Base-by-base conservation (phyloP, 306 rosid genomes). In the Dalbergia cochinchinensis region DNA sequence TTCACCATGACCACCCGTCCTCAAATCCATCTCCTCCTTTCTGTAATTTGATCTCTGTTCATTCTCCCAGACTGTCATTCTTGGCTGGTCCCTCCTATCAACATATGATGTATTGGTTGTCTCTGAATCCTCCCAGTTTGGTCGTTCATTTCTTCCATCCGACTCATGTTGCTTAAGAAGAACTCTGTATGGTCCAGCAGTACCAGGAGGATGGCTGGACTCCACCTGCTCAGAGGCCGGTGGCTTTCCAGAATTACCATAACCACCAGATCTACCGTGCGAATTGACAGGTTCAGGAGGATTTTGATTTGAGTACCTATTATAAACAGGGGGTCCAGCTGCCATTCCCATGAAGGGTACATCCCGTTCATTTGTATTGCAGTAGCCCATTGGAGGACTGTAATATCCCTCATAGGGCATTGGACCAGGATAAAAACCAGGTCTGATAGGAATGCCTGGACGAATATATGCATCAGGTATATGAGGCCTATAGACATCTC, bases 401-500 rank as follows among this genome's bases (percentile, higher is more conserved):
- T 90, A 95, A 84, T 91, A 95, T 5, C 96, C 94, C 44, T 93
- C 99, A 59, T 85, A 95, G 65, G 93, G 58, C 76, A 91, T 87
- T 16, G 97, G 87, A 80, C 94, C 92, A 73, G 94, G 94, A 77
- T 85, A 95, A 88, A 90, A 92, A 8, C 96, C 96, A 76, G 98
- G 98, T 83, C 98, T 84, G 47, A 92, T 86, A 37, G 97, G 91
- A 90, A 95, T 86, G 77, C 91, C 89, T 12, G 97, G 97, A 47
- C 83, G 97, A 80, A 90, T 85, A 66, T 86, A 92, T 2, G 94
- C 87, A 80, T 95, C 98, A 47, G 93, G 91, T 84, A 92, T 90
- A 81, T 91, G 99, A 81, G 95, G 94, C 79, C 92, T 85, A 84
- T 79, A 95, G 82, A 88, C 84, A 83, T 95, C 99, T 82, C 97